Base-by-base conservation (phyloP, 2,329 filamentous ascomycete genomes). In the Aureobasidium lini region DNA sequence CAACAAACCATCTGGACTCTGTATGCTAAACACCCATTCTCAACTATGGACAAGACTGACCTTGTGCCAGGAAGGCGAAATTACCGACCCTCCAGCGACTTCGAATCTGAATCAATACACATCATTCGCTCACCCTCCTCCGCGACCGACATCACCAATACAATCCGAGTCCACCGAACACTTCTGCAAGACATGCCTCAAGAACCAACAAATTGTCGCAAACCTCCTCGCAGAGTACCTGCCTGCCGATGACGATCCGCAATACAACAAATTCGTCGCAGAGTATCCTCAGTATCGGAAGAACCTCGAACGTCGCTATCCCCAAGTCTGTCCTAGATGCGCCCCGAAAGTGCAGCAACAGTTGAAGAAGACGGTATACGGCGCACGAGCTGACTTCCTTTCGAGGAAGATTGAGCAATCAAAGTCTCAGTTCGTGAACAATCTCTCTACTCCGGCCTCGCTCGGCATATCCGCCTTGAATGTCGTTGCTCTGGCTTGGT, bases 1-100 rank as follows among this genome's bases (percentile, higher is more conserved):
- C 92, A 16, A 85, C 87, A 61, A 99, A 97, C 73, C 89, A 90
- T 75, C 79, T 96, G 34, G 94, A 99, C 71, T 81, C 93, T 77
- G 91, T 94, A 76, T 61, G 77, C 70, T 37, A 18, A 36, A 9
- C 31, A 37, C 18, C 15, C 34, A 60, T 36, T 60, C 18, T 23
- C 46, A 34, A 36, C n/a, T 60, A 49, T 44, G 34, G 57, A 58
- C 23, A 52, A 9, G 23, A 63, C 54, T 57, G 54, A 47, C 32
- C 16, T 6, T 7, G 16, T 16, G 23, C 18, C 68, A 94, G 88
- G 84, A 90, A 71, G 93, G 93, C 68, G 85, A 95, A 53, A 94
- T 97, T 64, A 88, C 89, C 59, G 93, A 99, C 72, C 90, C 92
- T 29, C 91, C 90, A 2, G 79, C 85, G 28, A 69, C 73, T 62